Percentiles rank a stretch among this genome's conserved stretches.
These are phyloP conservation scores for Vaccinium macrocarpon DNA, from an alignment of 148 eudicot species.

Conservation along the genomic window DNA sequence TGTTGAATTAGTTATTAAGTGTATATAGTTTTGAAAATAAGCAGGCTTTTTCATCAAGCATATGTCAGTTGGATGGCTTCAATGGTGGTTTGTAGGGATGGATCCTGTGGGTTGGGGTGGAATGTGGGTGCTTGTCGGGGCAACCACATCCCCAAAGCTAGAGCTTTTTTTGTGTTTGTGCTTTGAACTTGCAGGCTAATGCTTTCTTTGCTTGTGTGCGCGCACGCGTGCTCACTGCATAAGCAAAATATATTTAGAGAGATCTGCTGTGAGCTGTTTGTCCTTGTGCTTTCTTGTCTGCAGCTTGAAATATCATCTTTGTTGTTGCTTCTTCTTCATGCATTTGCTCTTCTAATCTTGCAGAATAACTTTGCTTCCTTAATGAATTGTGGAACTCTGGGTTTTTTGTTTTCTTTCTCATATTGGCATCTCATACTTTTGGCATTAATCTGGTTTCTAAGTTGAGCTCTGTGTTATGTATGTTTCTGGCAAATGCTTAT, in stretches of 20 bases:
- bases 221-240: not conserved
- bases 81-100: not conserved
- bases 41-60: constrained; percentile 1
- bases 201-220: not conserved
- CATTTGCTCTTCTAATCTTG: not conserved
- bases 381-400: not conserved
- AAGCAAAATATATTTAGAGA: not conserved
- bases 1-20: not conserved
- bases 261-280: not conserved
- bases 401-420: not conserved
- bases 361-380: not conserved
- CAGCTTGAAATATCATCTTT: not conserved
- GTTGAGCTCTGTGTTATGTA: not conserved
- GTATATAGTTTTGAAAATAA: not conserved
- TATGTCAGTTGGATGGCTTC: not conserved
- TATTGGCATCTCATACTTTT: constrained; percentile 8
- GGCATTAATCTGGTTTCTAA: constrained; percentile 1
- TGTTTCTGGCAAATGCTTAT: not conserved
- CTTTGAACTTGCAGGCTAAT: not conserved
- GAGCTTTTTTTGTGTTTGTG: not conserved
- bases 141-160: not conserved
- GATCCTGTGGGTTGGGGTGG: not conserved
- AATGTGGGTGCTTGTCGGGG: not conserved
- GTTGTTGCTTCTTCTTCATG: not conserved
- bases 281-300: not conserved